A percentile compares a stretch with the other conserved stretches of the same genome.
Evolutionary conservation across 2,329 filamentous ascomycete species (phyloP).

Genomic region (Elsinoe perseae): DNA sequence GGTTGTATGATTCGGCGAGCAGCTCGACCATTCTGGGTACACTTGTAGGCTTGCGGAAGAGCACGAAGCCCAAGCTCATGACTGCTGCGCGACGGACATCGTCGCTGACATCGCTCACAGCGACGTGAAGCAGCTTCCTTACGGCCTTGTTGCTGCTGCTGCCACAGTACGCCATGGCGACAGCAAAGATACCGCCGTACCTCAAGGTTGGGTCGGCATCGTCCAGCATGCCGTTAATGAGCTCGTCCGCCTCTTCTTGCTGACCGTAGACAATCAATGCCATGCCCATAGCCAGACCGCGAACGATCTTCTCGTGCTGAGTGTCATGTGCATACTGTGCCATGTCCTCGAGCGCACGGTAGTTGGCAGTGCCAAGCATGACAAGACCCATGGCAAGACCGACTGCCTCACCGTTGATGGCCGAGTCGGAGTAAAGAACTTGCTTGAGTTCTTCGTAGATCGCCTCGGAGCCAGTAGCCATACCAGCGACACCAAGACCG

Average conservation of each 20-base stretch:
- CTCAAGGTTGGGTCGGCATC: slow-evolving; percentile 89
- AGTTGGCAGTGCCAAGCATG: slow-evolving; percentile 96
- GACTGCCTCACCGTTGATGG: slow-evolving; percentile 92
- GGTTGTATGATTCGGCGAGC: slow-evolving; percentile 96
- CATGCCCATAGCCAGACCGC: slow-evolving; percentile 92
- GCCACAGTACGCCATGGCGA: slow-evolving; percentile 93
- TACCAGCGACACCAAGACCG: slow-evolving; percentile 90
- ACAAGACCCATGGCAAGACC: slow-evolving; percentile 94
- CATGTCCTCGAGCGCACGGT: slow-evolving; percentile 90
- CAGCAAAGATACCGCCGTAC: slow-evolving; percentile 98
- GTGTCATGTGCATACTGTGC: slow-evolving; percentile 96
- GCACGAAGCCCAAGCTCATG: slow-evolving; percentile 95
- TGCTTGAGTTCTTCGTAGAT: slow-evolving; percentile 87
- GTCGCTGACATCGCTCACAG: slow-evolving; percentile 96
- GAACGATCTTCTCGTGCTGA: slow-evolving; percentile 97
- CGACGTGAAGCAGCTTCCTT: slow-evolving; percentile 86
- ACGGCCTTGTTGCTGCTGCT: slow-evolving; percentile 98
- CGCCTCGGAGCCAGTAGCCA: slow-evolving; percentile 86
- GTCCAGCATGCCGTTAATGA: slow-evolving; percentile 86
- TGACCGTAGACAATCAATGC: slow-evolving; percentile 96
- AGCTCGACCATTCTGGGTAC: slow-evolving; percentile 98
- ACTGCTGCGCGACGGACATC: slow-evolving; percentile 94
- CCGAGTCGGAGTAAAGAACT: slow-evolving; percentile 86
- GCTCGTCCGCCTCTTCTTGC: slow-evolving; percentile 87
- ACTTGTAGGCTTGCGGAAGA: slow-evolving; percentile 94